phyloP scores from a whole-genome alignment of 169 alveolate species.

The Cyclospora cayetanensis region DNA sequence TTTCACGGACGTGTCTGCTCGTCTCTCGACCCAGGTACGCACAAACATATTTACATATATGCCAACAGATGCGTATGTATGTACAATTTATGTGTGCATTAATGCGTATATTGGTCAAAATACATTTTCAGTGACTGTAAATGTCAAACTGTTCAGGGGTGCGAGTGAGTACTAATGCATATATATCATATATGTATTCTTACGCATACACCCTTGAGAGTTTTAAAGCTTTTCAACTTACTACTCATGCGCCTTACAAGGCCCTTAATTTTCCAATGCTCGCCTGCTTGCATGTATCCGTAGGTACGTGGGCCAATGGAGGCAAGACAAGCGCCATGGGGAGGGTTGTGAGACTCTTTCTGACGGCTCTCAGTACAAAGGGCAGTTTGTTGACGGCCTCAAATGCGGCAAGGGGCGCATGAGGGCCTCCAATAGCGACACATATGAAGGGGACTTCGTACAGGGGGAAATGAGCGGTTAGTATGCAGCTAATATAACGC shows the following conservation, averaged over 20 bases:
- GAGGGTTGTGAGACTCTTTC: conserved; percentile 77
- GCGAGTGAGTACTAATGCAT: neutral
- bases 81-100: no score
- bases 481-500: no score
- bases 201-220: no score
- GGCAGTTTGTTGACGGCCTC: conserved; percentile 82
- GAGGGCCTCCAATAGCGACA: conserved; percentile 82
- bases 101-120: no score
- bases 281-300: no score
- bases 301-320: conserved; percentile 81
- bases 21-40: no score
- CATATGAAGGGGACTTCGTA: conserved; percentile 79
- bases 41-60: no score
- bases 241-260: neutral
- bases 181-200: neutral
- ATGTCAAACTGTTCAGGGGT: no score
- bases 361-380: conserved; percentile 79
- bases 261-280: neutral
- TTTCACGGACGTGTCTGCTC: no score
- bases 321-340: conserved; percentile 81
- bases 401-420: conserved; percentile 83
- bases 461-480: conserved; percentile 85
- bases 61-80: no score
- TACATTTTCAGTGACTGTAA: no score
- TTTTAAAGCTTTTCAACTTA: no score